phyloP scores from a whole-genome alignment of 176 grass and related monocot genomes.

The Eragrostis nindensis region DNA sequence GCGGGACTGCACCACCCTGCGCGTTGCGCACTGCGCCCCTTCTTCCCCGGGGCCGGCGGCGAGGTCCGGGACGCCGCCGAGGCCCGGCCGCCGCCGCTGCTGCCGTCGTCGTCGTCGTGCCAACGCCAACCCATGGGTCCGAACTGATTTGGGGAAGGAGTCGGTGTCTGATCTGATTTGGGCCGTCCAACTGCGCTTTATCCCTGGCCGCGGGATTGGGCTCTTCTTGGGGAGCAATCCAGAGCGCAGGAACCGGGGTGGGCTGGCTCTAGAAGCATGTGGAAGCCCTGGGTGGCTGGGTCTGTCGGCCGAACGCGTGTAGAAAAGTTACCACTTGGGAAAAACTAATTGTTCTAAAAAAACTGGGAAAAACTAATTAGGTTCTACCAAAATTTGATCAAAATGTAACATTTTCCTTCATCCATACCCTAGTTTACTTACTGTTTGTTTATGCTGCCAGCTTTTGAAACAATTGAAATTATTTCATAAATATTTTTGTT shows the following conservation, averaged over 20 bases:
- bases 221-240: slow-evolving; percentile 53
- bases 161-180: background rate
- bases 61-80: slow-evolving; percentile 37
- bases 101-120: slow-evolving; percentile 49
- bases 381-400: background rate
- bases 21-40: slow-evolving; percentile 45
- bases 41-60: slow-evolving; percentile 24
- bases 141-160: slow-evolving; percentile 30
- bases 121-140: slow-evolving; percentile 69
- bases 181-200: background rate
- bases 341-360: background rate
- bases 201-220: background rate
- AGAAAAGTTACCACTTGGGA: too few relatives aligned
- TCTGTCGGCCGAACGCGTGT: background rate
- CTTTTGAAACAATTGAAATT: background rate
- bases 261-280: slow-evolving; percentile 32
- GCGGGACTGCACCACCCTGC: slow-evolving; percentile 60
- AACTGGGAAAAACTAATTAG: too few relatives aligned
- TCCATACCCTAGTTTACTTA: background rate
- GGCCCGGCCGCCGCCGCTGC: slow-evolving; percentile 39
- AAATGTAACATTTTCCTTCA: background rate
- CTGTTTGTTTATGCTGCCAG: background rate
- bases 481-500: background rate
- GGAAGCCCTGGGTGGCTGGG: slow-evolving; percentile 1
- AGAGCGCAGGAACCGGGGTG: background rate